Base-by-base conservation (phyloP, 129 eudicot species). In the Arctium lappa region DNA sequence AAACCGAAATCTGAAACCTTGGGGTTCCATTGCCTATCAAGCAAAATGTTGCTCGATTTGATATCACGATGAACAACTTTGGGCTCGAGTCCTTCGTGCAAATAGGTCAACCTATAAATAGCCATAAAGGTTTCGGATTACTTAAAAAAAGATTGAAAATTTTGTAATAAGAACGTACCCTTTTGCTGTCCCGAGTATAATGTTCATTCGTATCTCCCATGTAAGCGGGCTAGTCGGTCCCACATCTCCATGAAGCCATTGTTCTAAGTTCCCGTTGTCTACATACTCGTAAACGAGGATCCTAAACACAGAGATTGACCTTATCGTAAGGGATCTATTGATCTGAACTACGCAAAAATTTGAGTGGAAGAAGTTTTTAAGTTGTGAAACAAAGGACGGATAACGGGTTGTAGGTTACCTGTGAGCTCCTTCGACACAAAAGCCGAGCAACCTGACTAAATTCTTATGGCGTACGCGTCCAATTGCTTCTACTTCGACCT, bases 401-500 rank as follows among this genome's bases (percentile, higher is more conserved):
- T 12, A 8, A 65, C 9, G 72, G 69, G 34, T 62, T 18, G 39
- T 36, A n/a, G 62, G 72, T 63, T 86, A 94, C 98, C 98, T 92
- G 50, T 90, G 94, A 89, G 93, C 97, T 80, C 98, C 98, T 86
- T 94, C 97, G 31, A 91, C 98, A 82, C 98, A 94, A 86, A 90
- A 94, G 31, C 98, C 98, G 16, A 94, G 95, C 87, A 94, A 84
- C 78, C 98, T 86, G 75, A 94, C 98, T 83, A 94, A 87, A 89
- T 94, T 94, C 90, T 94, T 94, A 46, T 94, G 97, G 74, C 97
- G 87, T 40, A 94, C 98, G 4, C 98, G 94, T 37, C 98, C 98
- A 75, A 94, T 94, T 37, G 97, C 98, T 89, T 94, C 98, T 53
- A 94, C 98, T 90, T 94, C 97, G 72, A 94, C 98, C 86, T 94